Percentiles rank a stretch among this genome's conserved stretches.
These are phyloP conservation scores for Rubia tinctorum DNA, from an alignment of 305 asterid species.

Conservation along the genomic window DNA sequence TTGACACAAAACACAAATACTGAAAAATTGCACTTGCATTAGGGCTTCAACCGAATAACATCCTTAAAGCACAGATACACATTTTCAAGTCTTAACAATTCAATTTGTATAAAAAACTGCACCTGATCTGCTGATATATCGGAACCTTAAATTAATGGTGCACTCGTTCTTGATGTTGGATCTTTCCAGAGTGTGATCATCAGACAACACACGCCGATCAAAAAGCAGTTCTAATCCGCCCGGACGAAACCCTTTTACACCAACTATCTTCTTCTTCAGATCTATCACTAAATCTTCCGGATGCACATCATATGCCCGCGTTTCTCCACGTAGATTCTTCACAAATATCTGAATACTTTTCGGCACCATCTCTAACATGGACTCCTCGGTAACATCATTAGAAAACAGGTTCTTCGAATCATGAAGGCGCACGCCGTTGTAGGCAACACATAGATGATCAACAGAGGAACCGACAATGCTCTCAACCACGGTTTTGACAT, in stretches of 20 bases:
- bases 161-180: neutral
- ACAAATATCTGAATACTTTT: constrained; percentile 21
- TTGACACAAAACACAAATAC: no score
- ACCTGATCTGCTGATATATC: no score
- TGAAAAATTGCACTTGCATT: no score
- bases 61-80: no score
- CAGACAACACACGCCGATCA: neutral
- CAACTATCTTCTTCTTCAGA: constrained; percentile 21
- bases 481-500: constrained; percentile 24
- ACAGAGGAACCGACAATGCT: constrained; percentile 9
- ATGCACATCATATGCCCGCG: constrained; percentile 7
- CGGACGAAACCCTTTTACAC: neutral
- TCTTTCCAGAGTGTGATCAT: neutral
- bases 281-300: constrained; percentile 7
- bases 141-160: neutral
- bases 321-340: neutral
- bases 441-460: no score
- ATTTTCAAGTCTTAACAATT: no score
- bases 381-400: constrained; percentile 14
- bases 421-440: neutral
- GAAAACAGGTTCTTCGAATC: constrained; percentile 9
- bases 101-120: no score
- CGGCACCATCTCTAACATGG: constrained; percentile 15
- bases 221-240: neutral
- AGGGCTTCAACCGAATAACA: no score